Evolutionary conservation across 2,329 filamentous ascomycete genomes (phyloP).

Genomic region (Phaeosphaeriaceae sp.): DNA sequence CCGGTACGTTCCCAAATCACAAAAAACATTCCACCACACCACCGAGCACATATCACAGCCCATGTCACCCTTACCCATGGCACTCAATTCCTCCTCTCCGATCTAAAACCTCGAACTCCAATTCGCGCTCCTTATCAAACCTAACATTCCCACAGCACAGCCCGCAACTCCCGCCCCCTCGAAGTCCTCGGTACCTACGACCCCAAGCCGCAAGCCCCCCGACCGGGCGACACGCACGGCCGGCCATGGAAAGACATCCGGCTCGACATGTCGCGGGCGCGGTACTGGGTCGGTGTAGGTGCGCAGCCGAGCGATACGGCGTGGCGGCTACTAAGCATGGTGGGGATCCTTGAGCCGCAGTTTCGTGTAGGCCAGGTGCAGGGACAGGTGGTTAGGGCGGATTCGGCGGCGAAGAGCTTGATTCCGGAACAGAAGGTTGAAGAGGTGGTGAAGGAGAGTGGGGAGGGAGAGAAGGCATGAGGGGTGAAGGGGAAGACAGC

Average conservation of each 20-base stretch:
- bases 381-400: conserved; percentile 38
- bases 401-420: conserved; percentile 38
- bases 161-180: conserved; percentile 85
- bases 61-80: no score
- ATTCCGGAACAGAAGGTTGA: conserved; percentile 11
- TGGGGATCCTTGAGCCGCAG: conserved; percentile 48
- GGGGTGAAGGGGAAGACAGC: neutral
- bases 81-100: no score
- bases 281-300: conserved; percentile 97
- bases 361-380: conserved; percentile 44
- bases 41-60: no score
- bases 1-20: conserved; percentile 64
- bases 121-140: no score
- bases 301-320: conserved; percentile 91
- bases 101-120: no score
- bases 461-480: neutral
- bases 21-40: no score
- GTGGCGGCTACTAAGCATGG: conserved; percentile 86
- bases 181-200: conserved; percentile 82
- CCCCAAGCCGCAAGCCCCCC: conserved; percentile 63
- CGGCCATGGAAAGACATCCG: conserved; percentile 89
- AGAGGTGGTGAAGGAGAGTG: neutral
- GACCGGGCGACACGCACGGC: conserved; percentile 57
- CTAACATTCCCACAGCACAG: conserved; percentile 65
- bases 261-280: conserved; percentile 79